A percentile compares a stretch with the other conserved stretches of the same genome.
Evolutionary conservation across 176 grass and related monocot genomes (phyloP).

Genomic region (Oryza nivara): DNA sequence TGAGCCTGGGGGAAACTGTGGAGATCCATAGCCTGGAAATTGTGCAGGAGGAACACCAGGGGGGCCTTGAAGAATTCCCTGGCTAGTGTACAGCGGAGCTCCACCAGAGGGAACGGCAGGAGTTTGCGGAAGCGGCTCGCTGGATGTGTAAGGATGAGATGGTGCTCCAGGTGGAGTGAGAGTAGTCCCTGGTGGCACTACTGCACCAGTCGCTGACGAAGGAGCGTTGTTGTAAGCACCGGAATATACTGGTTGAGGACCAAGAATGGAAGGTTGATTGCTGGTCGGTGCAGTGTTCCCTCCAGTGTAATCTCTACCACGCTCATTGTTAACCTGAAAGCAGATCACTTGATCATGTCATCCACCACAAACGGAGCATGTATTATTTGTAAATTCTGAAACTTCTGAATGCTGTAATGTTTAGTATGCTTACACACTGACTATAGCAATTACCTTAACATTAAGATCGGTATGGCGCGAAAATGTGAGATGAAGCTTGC

Average conservation of each 20-base stretch:
- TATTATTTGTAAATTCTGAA: neutral
- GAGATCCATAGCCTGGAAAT: constrained; percentile 41
- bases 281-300: constrained; percentile 47
- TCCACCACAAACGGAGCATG: neutral
- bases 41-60: constrained; percentile 52
- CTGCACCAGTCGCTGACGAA: constrained; percentile 27
- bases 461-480: constrained; percentile 82
- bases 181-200: constrained; percentile 41
- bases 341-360: constrained; percentile 7
- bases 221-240: constrained; percentile 36
- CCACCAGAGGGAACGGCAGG: constrained; percentile 37
- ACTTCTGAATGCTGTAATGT: constrained; percentile 8
- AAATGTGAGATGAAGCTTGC: constrained; percentile 80
- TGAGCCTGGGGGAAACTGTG: constrained; percentile 45
- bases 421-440: neutral
- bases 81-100: constrained; percentile 33
- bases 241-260: constrained; percentile 52
- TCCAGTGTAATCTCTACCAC: constrained; percentile 78
- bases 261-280: constrained; percentile 74
- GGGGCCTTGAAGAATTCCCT: constrained; percentile 44
- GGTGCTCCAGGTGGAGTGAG: constrained; percentile 17
- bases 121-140: constrained; percentile 36
- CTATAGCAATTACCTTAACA: constrained; percentile 64
- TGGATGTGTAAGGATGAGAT: constrained; percentile 38
- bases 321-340: constrained; percentile 82